phyloP scores from a whole-genome alignment of 306 rosid genomes.

The Trifolium repens region DNA sequence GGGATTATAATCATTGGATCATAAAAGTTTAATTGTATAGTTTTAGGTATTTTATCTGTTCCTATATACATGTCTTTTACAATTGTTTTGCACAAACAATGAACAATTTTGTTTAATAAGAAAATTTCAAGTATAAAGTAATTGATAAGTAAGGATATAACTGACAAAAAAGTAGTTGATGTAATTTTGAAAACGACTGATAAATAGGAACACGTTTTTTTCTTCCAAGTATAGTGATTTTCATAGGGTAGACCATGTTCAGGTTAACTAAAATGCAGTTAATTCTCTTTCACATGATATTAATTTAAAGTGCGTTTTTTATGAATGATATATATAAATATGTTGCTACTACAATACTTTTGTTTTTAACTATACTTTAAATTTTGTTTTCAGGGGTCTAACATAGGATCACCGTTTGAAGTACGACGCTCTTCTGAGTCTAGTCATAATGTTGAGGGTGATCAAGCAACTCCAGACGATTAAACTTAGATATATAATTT shows the following conservation, averaged over 20 bases:
- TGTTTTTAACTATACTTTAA: too few species aligned
- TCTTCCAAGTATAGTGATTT: background rate
- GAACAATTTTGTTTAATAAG: background rate
- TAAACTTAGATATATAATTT: too few species aligned
- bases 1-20: conserved; percentile 11
- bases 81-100: background rate
- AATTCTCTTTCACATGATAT: too few species aligned
- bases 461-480: too few species aligned
- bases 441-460: too few species aligned
- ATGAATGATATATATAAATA: too few species aligned
- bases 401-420: too few species aligned
- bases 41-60: conserved; percentile 9
- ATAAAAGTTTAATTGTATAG: conserved; percentile 3
- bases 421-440: too few species aligned
- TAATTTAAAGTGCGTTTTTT: too few species aligned
- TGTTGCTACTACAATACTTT: too few species aligned
- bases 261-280: background rate
- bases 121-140: background rate
- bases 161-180: background rate
- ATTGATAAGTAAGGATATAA: background rate
- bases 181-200: background rate
- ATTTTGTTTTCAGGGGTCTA: too few species aligned
- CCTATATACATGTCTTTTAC: background rate
- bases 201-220: background rate
- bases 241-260: background rate